Percentiles rank a stretch among this genome's conserved stretches.
These are phyloP conservation scores for Apocynum venetum DNA, from an alignment of 257 asterid genomes.

Conservation along the genomic window DNA sequence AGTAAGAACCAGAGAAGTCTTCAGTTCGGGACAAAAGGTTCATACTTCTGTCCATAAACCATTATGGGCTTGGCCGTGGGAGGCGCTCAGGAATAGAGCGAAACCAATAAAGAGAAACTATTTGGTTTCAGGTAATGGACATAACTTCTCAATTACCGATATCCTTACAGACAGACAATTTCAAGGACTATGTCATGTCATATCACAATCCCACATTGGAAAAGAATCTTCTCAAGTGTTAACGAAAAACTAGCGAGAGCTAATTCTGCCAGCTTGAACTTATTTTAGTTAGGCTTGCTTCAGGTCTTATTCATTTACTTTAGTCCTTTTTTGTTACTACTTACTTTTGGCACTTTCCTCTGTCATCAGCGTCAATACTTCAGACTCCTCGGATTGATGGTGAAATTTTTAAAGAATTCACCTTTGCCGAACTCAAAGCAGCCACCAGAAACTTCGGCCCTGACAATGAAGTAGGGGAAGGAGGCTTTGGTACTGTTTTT, in stretches of 20 bases:
- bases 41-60: background rate
- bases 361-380: conserved; percentile 52
- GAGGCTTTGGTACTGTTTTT: conserved; percentile 85
- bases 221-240: no score
- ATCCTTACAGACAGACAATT: background rate
- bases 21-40: background rate
- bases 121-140: background rate
- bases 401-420: conserved; percentile 69
- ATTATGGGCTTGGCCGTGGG: conserved; percentile 4
- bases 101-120: conserved; percentile 1
- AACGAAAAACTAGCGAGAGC: no score
- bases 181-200: no score
- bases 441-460: conserved; percentile 84
- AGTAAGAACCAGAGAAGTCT: background rate
- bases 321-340: background rate
- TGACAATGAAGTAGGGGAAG: conserved; percentile 80
- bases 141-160: background rate
- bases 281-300: no score
- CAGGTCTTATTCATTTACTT: no score
- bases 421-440: conserved; percentile 13
- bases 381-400: conserved; percentile 78
- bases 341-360: background rate
- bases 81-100: background rate
- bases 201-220: no score
- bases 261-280: no score